phyloP scores from a whole-genome alignment of 2,329 filamentous ascomycete genomes.

The Fusarium circinatum region DNA sequence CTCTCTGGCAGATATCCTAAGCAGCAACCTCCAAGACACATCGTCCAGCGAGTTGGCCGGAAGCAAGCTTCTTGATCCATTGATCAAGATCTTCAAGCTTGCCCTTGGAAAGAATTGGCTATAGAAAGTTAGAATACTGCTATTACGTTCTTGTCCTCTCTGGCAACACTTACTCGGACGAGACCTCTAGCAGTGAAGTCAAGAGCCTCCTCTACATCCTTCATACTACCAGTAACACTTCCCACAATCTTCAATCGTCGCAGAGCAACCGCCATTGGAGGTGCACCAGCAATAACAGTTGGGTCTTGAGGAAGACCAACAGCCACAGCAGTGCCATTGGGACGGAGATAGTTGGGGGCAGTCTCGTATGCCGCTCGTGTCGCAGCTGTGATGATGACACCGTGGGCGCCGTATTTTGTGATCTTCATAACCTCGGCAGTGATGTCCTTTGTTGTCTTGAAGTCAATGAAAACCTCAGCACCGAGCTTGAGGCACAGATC shows the following conservation, averaged over 20 bases:
- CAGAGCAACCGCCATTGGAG: constrained; percentile 29
- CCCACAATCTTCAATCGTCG: constrained; percentile 39
- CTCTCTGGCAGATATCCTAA: rapidly evolving
- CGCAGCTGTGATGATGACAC: constrained; percentile 84
- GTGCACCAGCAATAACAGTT: constrained; percentile 35
- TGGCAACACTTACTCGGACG: constrained; percentile 24
- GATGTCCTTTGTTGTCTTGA: constrained; percentile 76
- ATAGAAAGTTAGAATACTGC: background rate
- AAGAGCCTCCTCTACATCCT: constrained; percentile 42
- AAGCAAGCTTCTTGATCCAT: constrained; percentile 36
- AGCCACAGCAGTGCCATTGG: constrained; percentile 81
- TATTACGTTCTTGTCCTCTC: rapidly evolving
- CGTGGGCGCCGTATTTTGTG: constrained; percentile 83
- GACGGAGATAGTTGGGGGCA: constrained; percentile 83
- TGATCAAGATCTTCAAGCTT: constrained; percentile 41
- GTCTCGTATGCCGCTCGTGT: constrained; percentile 94
- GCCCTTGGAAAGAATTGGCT: constrained; percentile 41
- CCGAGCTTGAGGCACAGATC: constrained; percentile 76
- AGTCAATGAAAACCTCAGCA: constrained; percentile 80
- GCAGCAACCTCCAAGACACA: constrained; percentile 35
- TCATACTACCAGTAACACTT: constrained; percentile 37
- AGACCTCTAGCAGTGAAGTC: constrained; percentile 41
- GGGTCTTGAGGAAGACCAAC: constrained; percentile 75
- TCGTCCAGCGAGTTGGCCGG: constrained; percentile 38
- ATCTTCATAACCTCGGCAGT: constrained; percentile 79